Conservation (phyloP, 805 yeast genomes). For the Candida xyloterini region DNA sequence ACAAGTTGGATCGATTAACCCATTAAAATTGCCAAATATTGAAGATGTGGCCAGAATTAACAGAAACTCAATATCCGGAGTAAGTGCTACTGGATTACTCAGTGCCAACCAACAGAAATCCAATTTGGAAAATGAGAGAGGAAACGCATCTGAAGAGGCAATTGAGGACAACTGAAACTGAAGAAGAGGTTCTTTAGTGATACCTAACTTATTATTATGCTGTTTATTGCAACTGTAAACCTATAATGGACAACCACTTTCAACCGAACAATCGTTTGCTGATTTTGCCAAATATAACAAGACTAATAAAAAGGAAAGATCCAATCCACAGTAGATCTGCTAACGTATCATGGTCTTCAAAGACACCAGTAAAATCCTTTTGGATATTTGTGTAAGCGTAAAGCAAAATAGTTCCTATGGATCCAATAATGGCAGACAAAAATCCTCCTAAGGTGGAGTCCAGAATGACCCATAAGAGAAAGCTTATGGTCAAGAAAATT, state of each 20-base stretch:
- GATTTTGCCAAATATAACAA: conserved; percentile 64
- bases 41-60: conserved; percentile 59
- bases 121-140: conserved; percentile 52
- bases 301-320: conserved; percentile 64
- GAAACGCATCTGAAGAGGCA: conserved; percentile 26
- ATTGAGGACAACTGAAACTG: conserved; percentile 13
- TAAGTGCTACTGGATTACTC: conserved; percentile 30
- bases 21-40: conserved; percentile 49
- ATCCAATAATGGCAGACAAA: conserved; percentile 19
- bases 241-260: not conserved
- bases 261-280: conserved; percentile 36
- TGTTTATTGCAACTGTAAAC: conserved; percentile 11
- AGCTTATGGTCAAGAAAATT: conserved; percentile 60
- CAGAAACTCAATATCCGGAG: conserved; percentile 55
- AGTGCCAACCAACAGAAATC: conserved; percentile 54
- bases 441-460: conserved; percentile 26
- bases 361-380: not conserved
- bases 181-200: conserved; percentile 10
- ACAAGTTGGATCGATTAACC: conserved; percentile 31
- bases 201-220: not conserved
- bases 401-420: conserved; percentile 17
- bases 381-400: conserved; percentile 10
- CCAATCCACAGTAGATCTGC: conserved; percentile 54
- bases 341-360: conserved; percentile 15
- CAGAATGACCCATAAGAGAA: conserved; percentile 56